Evolutionary conservation across 352 stramenopile genomes (phyloP).

Genomic region (Phytophthora pseudosyringae): DNA sequence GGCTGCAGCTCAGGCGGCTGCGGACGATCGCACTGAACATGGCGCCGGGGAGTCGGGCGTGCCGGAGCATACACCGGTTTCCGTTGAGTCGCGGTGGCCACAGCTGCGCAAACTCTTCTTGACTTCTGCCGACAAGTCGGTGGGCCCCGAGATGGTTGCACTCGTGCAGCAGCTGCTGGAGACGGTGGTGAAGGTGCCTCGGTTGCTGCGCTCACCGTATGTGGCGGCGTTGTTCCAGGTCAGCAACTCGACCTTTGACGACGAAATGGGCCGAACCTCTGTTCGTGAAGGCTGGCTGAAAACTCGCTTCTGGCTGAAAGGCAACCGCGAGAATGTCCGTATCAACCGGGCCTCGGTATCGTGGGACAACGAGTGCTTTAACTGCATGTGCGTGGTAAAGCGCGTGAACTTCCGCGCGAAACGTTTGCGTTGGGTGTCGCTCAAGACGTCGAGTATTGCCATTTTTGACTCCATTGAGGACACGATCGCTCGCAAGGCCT

Average conservation of each 20-base stretch:
- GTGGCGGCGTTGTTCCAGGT: slow-evolving; percentile 86
- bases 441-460: slow-evolving; percentile 83
- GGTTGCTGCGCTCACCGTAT: slow-evolving; percentile 68
- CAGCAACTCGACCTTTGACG: slow-evolving; percentile 84
- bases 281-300: slow-evolving; percentile 86
- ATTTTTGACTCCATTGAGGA: slow-evolving; percentile 84
- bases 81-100: slow-evolving; percentile 47
- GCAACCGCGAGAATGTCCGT: slow-evolving; percentile 85
- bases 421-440: slow-evolving; percentile 80
- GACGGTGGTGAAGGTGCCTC: slow-evolving; percentile 64
- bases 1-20: not conserved
- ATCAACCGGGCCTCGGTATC: slow-evolving; percentile 79
- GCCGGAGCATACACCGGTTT: slow-evolving; percentile 19
- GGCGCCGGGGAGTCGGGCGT: slow-evolving; percentile 31
- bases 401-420: slow-evolving; percentile 85
- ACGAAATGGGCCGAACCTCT: slow-evolving; percentile 83
- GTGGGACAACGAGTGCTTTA: slow-evolving; percentile 90
- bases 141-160: slow-evolving; percentile 75
- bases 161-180: slow-evolving; percentile 83
- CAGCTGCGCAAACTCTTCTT: slow-evolving; percentile 86
- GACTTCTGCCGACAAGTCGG: slow-evolving; percentile 75
- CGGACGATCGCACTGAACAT: slow-evolving; percentile 32
- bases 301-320: slow-evolving; percentile 84
- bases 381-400: slow-evolving; percentile 91
- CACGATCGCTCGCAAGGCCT: slow-evolving; percentile 67